Conservation (phyloP, 2,329 filamentous ascomycete species). For the Coleophoma eucalyptorum region DNA sequence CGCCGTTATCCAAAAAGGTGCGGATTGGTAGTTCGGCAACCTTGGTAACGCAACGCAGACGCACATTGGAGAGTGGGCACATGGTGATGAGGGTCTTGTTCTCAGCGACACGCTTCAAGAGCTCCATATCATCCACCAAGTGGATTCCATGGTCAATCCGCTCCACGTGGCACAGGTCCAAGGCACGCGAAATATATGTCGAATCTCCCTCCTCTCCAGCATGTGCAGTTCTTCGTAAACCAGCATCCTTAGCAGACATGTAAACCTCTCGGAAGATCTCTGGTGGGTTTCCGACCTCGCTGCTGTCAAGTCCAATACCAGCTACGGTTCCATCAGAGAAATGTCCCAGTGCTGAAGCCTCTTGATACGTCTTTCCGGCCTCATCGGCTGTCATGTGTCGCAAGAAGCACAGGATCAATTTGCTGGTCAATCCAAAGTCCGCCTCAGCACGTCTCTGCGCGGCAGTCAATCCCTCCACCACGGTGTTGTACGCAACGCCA, state of each 20-base stretch:
- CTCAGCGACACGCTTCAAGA: constrained; percentile 55
- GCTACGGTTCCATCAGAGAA: constrained; percentile 49
- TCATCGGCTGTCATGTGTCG: constrained; percentile 62
- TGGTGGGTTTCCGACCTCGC: constrained; percentile 52
- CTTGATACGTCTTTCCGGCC: constrained; percentile 42
- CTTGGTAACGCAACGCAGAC: constrained; percentile 40
- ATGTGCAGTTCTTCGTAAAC: constrained; percentile 65
- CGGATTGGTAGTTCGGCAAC: constrained; percentile 40
- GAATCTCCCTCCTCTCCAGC: constrained; percentile 73
- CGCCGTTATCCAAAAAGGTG: constrained; percentile 36
- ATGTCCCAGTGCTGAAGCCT: constrained; percentile 37
- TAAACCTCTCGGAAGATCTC: constrained; percentile 62
- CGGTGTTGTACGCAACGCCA: constrained; percentile 57
- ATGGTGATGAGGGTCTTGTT: constrained; percentile 61
- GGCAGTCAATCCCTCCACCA: constrained; percentile 58
- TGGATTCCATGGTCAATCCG: constrained; percentile 75
- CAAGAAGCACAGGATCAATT: constrained; percentile 69
- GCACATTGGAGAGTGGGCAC: constrained; percentile 72
- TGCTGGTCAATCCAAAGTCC: constrained; percentile 61
- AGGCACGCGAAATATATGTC: constrained; percentile 59
- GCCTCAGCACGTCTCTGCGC: constrained; percentile 56
- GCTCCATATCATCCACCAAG: constrained; percentile 52
- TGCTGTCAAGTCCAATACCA: constrained; percentile 67
- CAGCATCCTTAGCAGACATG: constrained; percentile 42
- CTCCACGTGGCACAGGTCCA: constrained; percentile 57